Conservation (phyloP, 208 protist genomes). For the Leishmania tarentolae region DNA sequence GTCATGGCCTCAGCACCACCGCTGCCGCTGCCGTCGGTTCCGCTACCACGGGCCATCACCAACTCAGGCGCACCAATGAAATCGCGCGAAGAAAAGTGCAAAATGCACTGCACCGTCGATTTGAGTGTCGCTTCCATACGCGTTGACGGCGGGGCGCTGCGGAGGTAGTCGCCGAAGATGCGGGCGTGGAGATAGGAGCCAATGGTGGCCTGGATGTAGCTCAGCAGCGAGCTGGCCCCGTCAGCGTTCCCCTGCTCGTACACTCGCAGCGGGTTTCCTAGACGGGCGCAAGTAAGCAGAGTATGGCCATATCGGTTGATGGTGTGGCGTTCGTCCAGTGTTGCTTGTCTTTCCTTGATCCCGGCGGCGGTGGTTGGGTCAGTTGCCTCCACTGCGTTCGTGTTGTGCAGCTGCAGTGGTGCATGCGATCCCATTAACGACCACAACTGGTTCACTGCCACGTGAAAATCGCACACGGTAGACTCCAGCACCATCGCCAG, state of each 20-base stretch:
- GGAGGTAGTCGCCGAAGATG: conserved; percentile 34
- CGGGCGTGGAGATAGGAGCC: conserved; percentile 25
- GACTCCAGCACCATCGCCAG: conserved; percentile 19
- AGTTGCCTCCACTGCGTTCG: conserved; percentile 1
- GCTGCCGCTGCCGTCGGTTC: not conserved
- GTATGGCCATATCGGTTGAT: not conserved
- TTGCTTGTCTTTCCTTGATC: not conserved
- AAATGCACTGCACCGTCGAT: conserved; percentile 29
- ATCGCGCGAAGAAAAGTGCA: conserved; percentile 25
- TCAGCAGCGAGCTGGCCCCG: conserved; percentile 28
- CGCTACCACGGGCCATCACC: not conserved
- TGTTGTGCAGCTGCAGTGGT: conserved; percentile 2
- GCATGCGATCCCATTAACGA: conserved; percentile 32
- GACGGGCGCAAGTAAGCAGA: not conserved
- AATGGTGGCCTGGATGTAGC: conserved; percentile 31
- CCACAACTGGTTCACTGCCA: conserved; percentile 21
- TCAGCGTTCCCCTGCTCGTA: conserved; percentile 26
- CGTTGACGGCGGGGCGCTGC: conserved; percentile 21
- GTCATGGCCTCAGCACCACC: conserved; percentile 3
- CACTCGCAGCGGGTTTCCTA: conserved; percentile 12
- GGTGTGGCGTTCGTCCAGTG: not conserved
- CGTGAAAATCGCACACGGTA: conserved; percentile 19
- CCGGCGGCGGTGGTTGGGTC: not conserved
- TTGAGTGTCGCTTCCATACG: conserved; percentile 18
- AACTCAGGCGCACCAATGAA: conserved; percentile 7